Base-by-base conservation (phyloP, 2,329 filamentous ascomycete genomes). In the Aureobasidium sp. region DNA sequence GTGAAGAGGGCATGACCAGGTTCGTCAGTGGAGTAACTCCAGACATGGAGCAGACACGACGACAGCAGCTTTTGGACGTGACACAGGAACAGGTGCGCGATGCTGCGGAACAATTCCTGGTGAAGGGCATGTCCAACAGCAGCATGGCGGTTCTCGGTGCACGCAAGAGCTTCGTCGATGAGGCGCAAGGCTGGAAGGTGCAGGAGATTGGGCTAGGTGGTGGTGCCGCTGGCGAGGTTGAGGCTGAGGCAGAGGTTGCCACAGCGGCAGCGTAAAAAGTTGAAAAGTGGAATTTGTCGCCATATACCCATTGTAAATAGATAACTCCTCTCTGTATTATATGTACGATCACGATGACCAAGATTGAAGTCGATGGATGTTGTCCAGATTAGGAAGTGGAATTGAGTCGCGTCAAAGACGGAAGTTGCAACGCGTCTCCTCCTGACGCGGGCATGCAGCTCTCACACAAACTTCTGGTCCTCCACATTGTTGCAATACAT, bases 11-110 rank as follows among this genome's bases (percentile, higher is more conserved):
- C 39, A 89, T 96, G 85, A 82, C 84, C 47, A 82, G 86, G 59
- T 99, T 99, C 75, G 78, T 96, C 70, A 89, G 86, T 34, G 91
- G 91, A 13, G 82, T 99, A 39, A 90, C 89, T 1, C 85, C 94
- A 63, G 88, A 91, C 68, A 96, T 97, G 91, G 87, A 89, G 70
- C 91, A 97, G 76, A 82, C 79, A 68, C 86, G 90, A 73, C 82
- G 94, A 67, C 89, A 94, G 74, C 86, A 88, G 70, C 80, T 99
- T 62, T 81, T 99, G 4, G 93, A 97, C 72, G 92, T 97, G 42
- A 90, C 83, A 3, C 86, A 85, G 64, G 84, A 88, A 65, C 87
- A 96, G 68, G 89, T 99, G 10, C 86, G 86, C 64, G 81, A 86
- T 45, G 92, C 86, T 13, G 94, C 94, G 0, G 87, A 96, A 68